phyloP scores from a whole-genome alignment of 73 alveolate genomes.

The Durusdinium trenchii region DNA sequence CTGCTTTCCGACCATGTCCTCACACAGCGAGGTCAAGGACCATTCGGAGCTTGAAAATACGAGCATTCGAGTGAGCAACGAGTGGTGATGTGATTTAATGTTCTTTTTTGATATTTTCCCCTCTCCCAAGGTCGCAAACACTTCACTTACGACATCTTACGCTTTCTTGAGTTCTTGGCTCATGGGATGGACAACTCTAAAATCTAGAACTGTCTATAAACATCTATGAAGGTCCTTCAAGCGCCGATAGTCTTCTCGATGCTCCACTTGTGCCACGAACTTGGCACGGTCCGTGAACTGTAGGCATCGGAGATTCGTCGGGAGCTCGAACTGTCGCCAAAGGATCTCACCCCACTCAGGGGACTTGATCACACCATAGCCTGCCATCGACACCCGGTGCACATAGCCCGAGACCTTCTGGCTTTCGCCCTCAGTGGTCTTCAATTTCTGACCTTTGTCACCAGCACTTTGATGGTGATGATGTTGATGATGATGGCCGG shows the following conservation, averaged over 20 bases:
- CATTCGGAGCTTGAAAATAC: too few relatives aligned
- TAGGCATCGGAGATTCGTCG: constrained; percentile 78
- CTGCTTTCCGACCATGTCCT: constrained; percentile 95
- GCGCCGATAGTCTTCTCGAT: constrained; percentile 90
- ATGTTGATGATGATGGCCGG: neutral
- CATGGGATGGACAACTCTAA: too few relatives aligned
- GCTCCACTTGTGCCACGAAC: constrained; percentile 78
- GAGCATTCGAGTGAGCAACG: too few relatives aligned
- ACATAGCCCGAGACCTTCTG: constrained; percentile 79
- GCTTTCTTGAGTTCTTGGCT: too few relatives aligned
- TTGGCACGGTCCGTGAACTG: constrained; percentile 92
- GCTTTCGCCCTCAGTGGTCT: constrained; percentile 83
- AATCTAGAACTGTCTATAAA: too few relatives aligned
- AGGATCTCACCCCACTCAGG: constrained; percentile 95
- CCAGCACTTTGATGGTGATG: neutral
- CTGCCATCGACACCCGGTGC: constrained; percentile 88
- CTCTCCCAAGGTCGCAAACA: too few relatives aligned
- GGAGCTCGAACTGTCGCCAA: constrained; percentile 94
- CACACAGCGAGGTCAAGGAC: neutral
- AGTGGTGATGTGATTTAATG: too few relatives aligned
- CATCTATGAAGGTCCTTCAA: constrained; percentile 79
- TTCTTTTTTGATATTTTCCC: too few relatives aligned
- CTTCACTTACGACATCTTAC: too few relatives aligned
- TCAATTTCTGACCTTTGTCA: constrained; percentile 69
- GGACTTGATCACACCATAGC: constrained; percentile 77